phyloP scores from a whole-genome alignment of 2,329 filamentous ascomycete genomes.

The Venturia carpophila region DNA sequence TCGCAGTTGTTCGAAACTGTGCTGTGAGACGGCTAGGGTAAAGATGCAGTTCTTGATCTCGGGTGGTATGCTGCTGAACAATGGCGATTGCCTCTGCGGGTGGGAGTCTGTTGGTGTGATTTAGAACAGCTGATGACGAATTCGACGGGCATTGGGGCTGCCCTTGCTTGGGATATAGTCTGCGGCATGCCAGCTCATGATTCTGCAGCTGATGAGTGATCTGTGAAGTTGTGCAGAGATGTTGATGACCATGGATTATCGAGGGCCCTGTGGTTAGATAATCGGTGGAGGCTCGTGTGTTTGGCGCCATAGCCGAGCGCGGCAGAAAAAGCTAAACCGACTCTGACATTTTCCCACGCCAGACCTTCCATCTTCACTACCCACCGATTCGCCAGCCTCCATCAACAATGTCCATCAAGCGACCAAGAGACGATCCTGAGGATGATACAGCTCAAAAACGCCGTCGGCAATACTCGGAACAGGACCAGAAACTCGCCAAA shows the following conservation, averaged over 20 bases:
- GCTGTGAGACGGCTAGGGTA: not conserved
- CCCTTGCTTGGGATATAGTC: not conserved
- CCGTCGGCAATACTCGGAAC: conserved; percentile 31
- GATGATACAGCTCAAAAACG: not conserved
- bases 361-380: not conserved
- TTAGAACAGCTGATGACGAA: not conserved
- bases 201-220: no score
- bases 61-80: conserved; percentile 1
- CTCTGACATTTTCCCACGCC: not conserved
- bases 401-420: not conserved
- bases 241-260: not conserved
- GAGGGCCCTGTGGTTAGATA: no score
- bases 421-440: not conserved
- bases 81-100: not conserved
- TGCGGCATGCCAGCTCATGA: not conserved
- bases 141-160: not conserved
- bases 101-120: not conserved
- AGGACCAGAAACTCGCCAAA: conserved; percentile 36
- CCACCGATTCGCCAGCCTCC: not conserved
- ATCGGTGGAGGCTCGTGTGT: not conserved
- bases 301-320: not conserved
- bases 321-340: not conserved
- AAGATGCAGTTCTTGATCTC: not conserved
- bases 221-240: not conserved
- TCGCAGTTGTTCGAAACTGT: not conserved